Base-by-base conservation (phyloP, 441 rosid genomes). In the Viola pubescens region DNA sequence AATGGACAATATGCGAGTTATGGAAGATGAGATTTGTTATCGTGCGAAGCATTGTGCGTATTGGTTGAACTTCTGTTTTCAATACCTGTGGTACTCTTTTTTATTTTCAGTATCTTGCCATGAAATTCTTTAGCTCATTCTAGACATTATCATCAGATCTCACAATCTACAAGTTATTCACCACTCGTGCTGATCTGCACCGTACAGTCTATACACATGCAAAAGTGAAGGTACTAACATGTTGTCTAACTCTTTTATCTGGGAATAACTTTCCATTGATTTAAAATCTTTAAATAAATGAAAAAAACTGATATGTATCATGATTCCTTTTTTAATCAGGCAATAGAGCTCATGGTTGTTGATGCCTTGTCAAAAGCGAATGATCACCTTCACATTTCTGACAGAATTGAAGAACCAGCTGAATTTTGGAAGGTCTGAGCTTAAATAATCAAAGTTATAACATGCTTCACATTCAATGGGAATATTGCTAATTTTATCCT, bases 161-260 rank as follows among this genome's bases (percentile, higher is more conserved):
- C 34, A 79, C 84, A 11, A 70, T 83, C 53, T 73, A 76, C 70
- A 86, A 81, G 70, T 57, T 86, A 69, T 86, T 83, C 72, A 55
- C 80, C 10, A 67, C 89, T 56, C 88, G 88, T 37, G 94, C 94
- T 73, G 89, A 86, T 76, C 67, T 86, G 67, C 82, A 80, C 72
- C 80, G 89, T 44, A 82, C 82, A 16, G 86, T 82, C 66, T 86
- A 86, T 64, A 76, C 78, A 16, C 88, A 83, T 66, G 75, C 94
- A 66, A 86, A 86, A 83, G 89, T 82, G 44, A 80, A 86, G 87
- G 89, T 83, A 44, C 37, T 14, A 52, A 65, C 52, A 54, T 67
- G 9, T 48, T 61, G 26, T 19, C 26, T 19, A 1, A 19, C 26
- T 19, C 26, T 19, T 19, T 19, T 19, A 19, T 19, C 26, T 19